phyloP scores from a whole-genome alignment of 805 yeast genomes.

The Yarrowia sp. region DNA sequence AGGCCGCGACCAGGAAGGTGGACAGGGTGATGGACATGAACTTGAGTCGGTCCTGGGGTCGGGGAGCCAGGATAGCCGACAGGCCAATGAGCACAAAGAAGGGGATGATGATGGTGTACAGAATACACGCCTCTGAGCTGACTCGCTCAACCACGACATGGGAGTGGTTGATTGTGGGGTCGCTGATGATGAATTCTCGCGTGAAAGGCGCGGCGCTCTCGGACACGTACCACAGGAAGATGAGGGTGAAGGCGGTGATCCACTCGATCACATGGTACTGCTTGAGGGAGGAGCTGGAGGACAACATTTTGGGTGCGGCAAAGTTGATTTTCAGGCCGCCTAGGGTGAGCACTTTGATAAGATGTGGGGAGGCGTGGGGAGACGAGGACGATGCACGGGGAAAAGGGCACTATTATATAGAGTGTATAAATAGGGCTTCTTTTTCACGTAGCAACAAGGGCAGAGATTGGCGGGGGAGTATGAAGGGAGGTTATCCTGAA shows the following conservation, averaged over 20 bases:
- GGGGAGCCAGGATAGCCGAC: slow-evolving; percentile 35
- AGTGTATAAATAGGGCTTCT: neutral
- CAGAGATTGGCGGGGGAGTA: neutral
- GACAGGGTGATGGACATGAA: slow-evolving; percentile 45
- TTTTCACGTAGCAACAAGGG: slow-evolving; percentile 6
- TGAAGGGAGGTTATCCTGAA: slow-evolving; percentile 16
- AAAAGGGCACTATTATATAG: slow-evolving; percentile 15
- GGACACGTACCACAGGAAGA: slow-evolving; percentile 6
- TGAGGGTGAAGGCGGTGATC: slow-evolving; percentile 7
- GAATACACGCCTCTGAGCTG: slow-evolving; percentile 11
- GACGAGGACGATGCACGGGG: neutral
- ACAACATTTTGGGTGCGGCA: slow-evolving; percentile 24
- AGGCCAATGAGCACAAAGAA: slow-evolving; percentile 28
- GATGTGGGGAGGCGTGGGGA: neutral
- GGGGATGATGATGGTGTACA: slow-evolving; percentile 23
- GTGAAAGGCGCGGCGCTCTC: slow-evolving; percentile 17
- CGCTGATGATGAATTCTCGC: slow-evolving; percentile 23
- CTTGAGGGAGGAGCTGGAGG: slow-evolving; percentile 2
- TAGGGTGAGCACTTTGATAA: slow-evolving; percentile 20
- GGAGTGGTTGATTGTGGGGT: slow-evolving; percentile 25
- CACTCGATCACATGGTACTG: slow-evolving; percentile 26
- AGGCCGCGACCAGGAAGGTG: slow-evolving; percentile 21
- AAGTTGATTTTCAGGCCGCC: slow-evolving; percentile 24
- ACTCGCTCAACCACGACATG: neutral
- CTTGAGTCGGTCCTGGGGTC: slow-evolving; percentile 37